Percentiles rank a stretch among this genome's conserved stretches.
Conservation (phyloP, 2,329 filamentous ascomycete genomes). For the Zopfia rhizophila region DNA sequence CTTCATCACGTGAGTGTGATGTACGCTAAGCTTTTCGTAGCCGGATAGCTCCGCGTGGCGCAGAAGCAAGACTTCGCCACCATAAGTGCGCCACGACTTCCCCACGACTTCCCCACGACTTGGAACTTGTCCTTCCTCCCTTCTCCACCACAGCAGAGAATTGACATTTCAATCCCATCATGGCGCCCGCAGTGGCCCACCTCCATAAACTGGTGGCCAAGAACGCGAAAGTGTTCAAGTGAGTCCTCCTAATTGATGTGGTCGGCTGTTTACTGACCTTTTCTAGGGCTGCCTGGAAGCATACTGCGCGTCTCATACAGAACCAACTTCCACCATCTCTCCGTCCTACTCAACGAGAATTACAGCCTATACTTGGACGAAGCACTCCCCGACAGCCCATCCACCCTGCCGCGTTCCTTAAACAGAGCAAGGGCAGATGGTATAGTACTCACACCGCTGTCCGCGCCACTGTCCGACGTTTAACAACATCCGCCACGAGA, state of each 20-base stretch:
- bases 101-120: conserved; percentile 31
- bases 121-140: conserved; percentile 13
- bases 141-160: conserved; percentile 27
- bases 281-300: conserved; percentile 59
- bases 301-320: conserved; percentile 58
- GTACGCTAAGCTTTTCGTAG: too few relatives aligned
- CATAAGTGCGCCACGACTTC: conserved; percentile 24
- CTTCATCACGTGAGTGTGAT: too few relatives aligned
- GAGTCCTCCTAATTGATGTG: conserved; percentile 21
- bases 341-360: conserved; percentile 58
- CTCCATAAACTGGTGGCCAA: conserved; percentile 53
- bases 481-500: conserved; percentile 60
- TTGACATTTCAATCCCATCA: conserved; percentile 31
- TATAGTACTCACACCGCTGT: conserved; percentile 67
- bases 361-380: conserved; percentile 70
- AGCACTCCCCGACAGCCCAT: conserved; percentile 67
- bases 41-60: conserved; percentile 20
- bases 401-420: conserved; percentile 70
- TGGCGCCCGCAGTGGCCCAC: conserved; percentile 52
- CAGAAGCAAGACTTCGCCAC: conserved; percentile 8
- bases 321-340: conserved; percentile 55
- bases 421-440: conserved; percentile 71
- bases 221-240: conserved; percentile 55
- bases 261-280: conserved; percentile 24
- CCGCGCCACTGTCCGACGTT: conserved; percentile 59